Evolutionary conservation across 2,329 filamentous ascomycete genomes (phyloP), one percentile per base, ranked within the genome.

Genomic region (Diplodia corticola): DNA sequence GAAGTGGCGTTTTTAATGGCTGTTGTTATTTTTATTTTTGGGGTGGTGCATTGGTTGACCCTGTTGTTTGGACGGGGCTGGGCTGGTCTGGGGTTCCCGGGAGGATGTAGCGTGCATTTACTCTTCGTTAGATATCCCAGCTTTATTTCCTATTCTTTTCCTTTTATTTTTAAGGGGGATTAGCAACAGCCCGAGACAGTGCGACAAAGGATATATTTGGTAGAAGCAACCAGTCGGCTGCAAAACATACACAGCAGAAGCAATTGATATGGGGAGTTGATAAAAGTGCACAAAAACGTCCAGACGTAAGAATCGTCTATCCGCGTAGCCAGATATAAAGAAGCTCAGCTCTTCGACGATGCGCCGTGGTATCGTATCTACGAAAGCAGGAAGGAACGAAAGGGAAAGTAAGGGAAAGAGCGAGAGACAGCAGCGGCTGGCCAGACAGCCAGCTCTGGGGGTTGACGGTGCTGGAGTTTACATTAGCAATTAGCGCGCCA

Each of bases 401-500:
- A n/a, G 35, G 15, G 46, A 46, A 46, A 20, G 37, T 9, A 17
- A 26, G n/a, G 55, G 6, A 9, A 10, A 33, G 30, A 33, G 30
- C 7, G 30, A 30, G 28, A 33, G 30, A 33, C 7, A 33, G 30
- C 30, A 28, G 28, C 28, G 6, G 28, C 28, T 28, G 28, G 28
- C n/a, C n/a, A n/a, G n/a, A n/a, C n/a, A n/a, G n/a, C n/a, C n/a
- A n/a, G n/a, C n/a, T n/a, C n/a, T 28, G 28, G 26, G 3, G 13
- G 35, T n/a, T n/a, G 17, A 28, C 5, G 22, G 44, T 37, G 9
- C 37, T 10, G 17, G 55, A 48, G 37, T 49, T 49, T 30, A 33
- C 44, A 61, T 61, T 61, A 61, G 57, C 57, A 61, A 61, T 49
- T 61, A 61, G 57, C 57, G 57, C 57, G 35, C 28, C 51, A 54